Conservation (phyloP, 768 basidiomycete species). For the Postia placenta region DNA sequence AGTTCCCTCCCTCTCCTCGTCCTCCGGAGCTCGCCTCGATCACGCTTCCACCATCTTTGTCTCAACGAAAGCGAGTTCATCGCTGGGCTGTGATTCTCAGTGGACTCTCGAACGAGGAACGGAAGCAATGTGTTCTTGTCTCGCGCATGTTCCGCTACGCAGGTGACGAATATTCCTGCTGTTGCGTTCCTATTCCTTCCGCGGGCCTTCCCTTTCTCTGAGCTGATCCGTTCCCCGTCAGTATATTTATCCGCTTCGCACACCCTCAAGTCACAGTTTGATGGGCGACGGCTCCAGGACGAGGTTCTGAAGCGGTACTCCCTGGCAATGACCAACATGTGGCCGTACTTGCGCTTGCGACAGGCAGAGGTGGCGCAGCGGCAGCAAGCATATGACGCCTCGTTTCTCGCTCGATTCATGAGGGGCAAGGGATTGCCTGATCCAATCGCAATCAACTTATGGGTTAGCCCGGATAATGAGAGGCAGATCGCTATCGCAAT, state of each 20-base stretch:
- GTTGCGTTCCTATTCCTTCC: background rate
- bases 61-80: slow-evolving; percentile 50
- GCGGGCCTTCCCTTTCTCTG: background rate
- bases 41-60: slow-evolving; percentile 49
- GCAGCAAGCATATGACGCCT: slow-evolving; percentile 33
- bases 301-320: slow-evolving; percentile 32
- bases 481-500: slow-evolving; percentile 51
- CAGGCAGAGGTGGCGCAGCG: slow-evolving; percentile 34
- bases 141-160: slow-evolving; percentile 61
- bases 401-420: slow-evolving; percentile 44
- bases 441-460: slow-evolving; percentile 40
- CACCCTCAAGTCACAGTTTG: slow-evolving; percentile 39
- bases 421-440: slow-evolving; percentile 15
- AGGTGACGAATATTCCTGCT: slow-evolving; percentile 30
- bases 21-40: slow-evolving; percentile 32
- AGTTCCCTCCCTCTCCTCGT: slow-evolving; percentile 25
- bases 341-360: slow-evolving; percentile 65
- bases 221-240: slow-evolving; percentile 21
- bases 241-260: slow-evolving; percentile 58
- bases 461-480: slow-evolving; percentile 54
- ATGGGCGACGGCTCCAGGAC: slow-evolving; percentile 41
- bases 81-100: slow-evolving; percentile 50
- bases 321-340: slow-evolving; percentile 49
- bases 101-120: slow-evolving; percentile 37
- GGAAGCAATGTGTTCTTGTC: slow-evolving; percentile 41